Evolutionary conservation across 2,329 filamentous ascomycete species (phyloP), one percentile per base, ranked within the genome.

Genomic region (Penicillium palitans): DNA sequence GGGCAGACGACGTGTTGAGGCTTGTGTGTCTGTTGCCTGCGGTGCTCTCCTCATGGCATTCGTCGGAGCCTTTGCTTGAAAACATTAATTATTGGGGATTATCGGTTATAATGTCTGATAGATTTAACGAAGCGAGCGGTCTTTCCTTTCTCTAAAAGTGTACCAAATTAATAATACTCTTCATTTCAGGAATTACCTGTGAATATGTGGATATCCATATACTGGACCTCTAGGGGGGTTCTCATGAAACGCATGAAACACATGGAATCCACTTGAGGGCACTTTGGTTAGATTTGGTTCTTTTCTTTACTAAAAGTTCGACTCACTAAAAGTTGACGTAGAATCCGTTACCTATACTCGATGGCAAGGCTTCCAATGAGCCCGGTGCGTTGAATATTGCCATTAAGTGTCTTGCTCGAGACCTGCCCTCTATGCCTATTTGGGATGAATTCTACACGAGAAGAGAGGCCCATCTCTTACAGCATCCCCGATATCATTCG

Each of bases 21-120:
- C 87, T 56, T 88, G 85, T 72, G 74, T 78, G 41, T 82, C 84
- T 10, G 87, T 89, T 37, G 79, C 87, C 12, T 78, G 76, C 31
- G 87, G 87, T 0, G 82, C 83, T 17, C 71, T 82, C 60, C 71
- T 89, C 44, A 89, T 89, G 87, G 84, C 86, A 21, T 74, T 89
- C 57, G 86, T 89, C 2, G 87, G 87, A 8, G 87, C 86, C 50
- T 89, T 85, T 81, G 87, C 87, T 45, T 81, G 67, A 69, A 13
- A 54, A 17, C 44, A 37, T 44, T 39, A 37, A 51, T 45, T n/a
- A 42, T 48, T 19, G 19, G 27, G 19, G 13, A 25, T 25, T 41
- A 17, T 41, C 35, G 7, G 21, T 35, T 24, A 46, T 46, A 31
- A 31, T 46, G 12, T 21, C 29, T 44, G 19, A 45, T 53, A 55